Evolutionary conservation across 2,329 filamentous ascomycete species (phyloP).

Genomic region (Epichloe gansuensis): DNA sequence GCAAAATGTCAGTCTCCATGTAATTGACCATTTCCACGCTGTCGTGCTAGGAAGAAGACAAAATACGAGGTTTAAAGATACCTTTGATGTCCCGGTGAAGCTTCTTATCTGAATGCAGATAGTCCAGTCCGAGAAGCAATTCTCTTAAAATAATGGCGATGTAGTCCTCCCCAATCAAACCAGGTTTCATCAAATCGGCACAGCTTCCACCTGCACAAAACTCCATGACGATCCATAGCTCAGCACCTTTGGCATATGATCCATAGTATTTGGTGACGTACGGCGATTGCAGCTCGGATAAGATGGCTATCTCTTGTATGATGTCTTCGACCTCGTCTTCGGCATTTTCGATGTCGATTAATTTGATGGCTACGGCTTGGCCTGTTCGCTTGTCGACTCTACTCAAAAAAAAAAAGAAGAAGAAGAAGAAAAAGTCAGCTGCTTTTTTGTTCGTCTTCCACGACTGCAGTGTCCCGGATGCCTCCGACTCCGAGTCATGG

Average conservation of each 20-base stretch:
- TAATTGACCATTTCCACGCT: not conserved
- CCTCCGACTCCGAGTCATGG: not conserved
- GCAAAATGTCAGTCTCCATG: not conserved
- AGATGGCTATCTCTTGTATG: constrained; percentile 94
- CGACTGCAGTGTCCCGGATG: not conserved
- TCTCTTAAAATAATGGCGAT: constrained; percentile 93
- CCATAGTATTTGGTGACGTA: constrained; percentile 98
- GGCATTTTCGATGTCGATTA: constrained; percentile 97
- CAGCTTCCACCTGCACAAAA: constrained; percentile 96
- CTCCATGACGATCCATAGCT: constrained; percentile 99
- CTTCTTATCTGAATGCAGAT: constrained; percentile 91
- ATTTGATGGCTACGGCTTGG: constrained; percentile 90
- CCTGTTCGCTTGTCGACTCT: constrained; percentile 89
- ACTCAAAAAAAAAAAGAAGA: not conserved
- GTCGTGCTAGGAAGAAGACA: no score
- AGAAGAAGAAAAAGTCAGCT: constrained; percentile 1
- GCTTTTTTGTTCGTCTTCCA: not conserved
- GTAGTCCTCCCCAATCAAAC: constrained; percentile 82
- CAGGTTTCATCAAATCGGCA: constrained; percentile 89
- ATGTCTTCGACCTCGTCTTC: constrained; percentile 99
- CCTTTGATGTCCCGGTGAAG: constrained; percentile 93
- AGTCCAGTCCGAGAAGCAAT: constrained; percentile 78
- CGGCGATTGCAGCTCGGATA: constrained; percentile 88
- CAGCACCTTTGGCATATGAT: constrained; percentile 87
- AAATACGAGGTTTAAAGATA: constrained; percentile 17